Percentiles rank a stretch among this genome's conserved stretches.
Conservation (phyloP, 1,284 basidiomycete species). For the Ustilago tritici region DNA sequence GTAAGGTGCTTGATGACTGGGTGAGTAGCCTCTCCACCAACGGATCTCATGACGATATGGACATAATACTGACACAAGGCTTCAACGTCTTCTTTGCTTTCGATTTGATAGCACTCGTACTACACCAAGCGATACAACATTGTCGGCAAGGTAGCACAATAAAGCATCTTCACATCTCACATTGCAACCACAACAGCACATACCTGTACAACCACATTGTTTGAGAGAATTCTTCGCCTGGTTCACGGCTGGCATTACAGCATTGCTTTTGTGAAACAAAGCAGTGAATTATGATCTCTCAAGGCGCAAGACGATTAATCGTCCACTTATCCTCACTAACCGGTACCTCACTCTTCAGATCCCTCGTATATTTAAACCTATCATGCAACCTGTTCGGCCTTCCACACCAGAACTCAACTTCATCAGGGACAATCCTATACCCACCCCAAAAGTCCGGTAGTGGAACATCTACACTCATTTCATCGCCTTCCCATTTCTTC, state of each 20-base stretch:
- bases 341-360: slow-evolving; percentile 13
- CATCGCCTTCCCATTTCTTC: slow-evolving; percentile 31
- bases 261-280: background rate
- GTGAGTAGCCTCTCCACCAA: slow-evolving; percentile 32
- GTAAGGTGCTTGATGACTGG: slow-evolving; percentile 92
- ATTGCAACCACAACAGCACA: background rate
- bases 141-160: slow-evolving; percentile 61
- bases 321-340: slow-evolving; percentile 51
- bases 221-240: too few relatives aligned
- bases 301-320: slow-evolving; percentile 58
- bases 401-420: slow-evolving; percentile 71
- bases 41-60: background rate
- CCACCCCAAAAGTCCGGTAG: slow-evolving; percentile 96
- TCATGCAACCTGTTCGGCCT: slow-evolving; percentile 66
- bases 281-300: slow-evolving; percentile 5
- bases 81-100: background rate
- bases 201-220: background rate
- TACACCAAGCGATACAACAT: slow-evolving; percentile 69
- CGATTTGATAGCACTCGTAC: slow-evolving; percentile 53
- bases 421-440: slow-evolving; percentile 91
- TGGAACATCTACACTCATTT: slow-evolving; percentile 73
- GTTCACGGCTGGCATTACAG: background rate
- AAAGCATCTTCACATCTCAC: background rate
- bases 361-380: slow-evolving; percentile 61
- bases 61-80: background rate